These are phyloP conservation scores for Rugosomyces carneus DNA, from an alignment of 1,284 basidiomycete genomes.

Conservation along the genomic window DNA sequence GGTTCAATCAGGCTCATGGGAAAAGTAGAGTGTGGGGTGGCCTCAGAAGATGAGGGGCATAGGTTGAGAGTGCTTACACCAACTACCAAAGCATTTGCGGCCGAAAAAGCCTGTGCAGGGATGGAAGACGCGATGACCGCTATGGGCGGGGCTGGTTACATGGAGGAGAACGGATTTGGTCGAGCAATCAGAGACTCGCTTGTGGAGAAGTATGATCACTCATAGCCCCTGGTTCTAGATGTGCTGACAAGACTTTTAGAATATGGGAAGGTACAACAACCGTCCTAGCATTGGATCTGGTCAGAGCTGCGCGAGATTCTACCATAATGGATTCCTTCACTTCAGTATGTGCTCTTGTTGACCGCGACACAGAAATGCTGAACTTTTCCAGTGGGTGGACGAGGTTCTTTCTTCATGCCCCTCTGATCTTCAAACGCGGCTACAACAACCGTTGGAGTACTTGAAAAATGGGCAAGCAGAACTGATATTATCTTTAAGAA, in stretches of 20 bases:
- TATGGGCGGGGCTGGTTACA: constrained; percentile 76
- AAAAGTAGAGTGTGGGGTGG: constrained; percentile 49
- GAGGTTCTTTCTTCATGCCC: constrained; percentile 38
- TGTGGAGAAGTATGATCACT: constrained; percentile 52
- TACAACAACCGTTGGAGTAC: constrained; percentile 24
- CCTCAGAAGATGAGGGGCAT: constrained; percentile 40
- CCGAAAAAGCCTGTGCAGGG: constrained; percentile 55
- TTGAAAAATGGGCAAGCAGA: constrained; percentile 33
- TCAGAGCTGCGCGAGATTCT: constrained; percentile 42
- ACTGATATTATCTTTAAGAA: constrained; percentile 30
- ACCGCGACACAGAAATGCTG: neutral
- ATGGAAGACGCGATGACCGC: constrained; percentile 74
- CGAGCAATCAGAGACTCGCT: constrained; percentile 52
- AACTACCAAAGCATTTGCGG: constrained; percentile 65
- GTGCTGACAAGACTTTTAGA: constrained; percentile 16
- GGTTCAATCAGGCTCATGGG: constrained; percentile 57
- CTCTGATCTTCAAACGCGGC: constrained; percentile 19
- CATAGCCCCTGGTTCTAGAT: neutral
- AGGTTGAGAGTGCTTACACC: constrained; percentile 66
- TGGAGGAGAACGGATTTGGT: constrained; percentile 72
- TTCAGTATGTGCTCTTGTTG: constrained; percentile 20
- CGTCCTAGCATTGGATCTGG: constrained; percentile 64
- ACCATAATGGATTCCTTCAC: constrained; percentile 24
- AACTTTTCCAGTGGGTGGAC: constrained; percentile 45
- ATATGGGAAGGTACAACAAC: constrained; percentile 80